A percentile compares a stretch with the other conserved stretches of the same genome.
Evolutionary conservation across 768 basidiomycete genomes (phyloP).

Genomic region (Trametes maxima): DNA sequence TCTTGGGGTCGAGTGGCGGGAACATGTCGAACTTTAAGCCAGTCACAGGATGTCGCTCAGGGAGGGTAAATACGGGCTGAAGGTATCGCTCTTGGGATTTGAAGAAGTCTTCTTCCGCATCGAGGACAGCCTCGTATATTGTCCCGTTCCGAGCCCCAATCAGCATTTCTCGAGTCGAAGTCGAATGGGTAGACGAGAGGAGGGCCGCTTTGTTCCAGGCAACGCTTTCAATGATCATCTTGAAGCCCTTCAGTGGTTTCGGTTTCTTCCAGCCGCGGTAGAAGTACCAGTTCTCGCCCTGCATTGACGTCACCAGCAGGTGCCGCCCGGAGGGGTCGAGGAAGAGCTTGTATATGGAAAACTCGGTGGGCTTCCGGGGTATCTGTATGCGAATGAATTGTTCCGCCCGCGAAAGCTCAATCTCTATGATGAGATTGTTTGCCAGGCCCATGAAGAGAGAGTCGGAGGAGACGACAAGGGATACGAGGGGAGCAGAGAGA

Average conservation of each 20-base stretch:
- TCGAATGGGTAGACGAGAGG: conserved; percentile 64
- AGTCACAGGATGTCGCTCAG: conserved; percentile 81
- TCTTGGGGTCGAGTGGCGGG: conserved; percentile 62
- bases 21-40: conserved; percentile 84
- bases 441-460: conserved; percentile 82
- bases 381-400: conserved; percentile 83
- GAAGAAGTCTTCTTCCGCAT: conserved; percentile 91
- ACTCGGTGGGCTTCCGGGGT: conserved; percentile 71
- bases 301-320: conserved; percentile 79
- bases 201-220: conserved; percentile 84
- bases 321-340: conserved; percentile 93
- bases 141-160: conserved; percentile 85
- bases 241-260: conserved; percentile 73
- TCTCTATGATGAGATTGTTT: conserved; percentile 79
- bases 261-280: conserved; percentile 83
- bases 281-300: conserved; percentile 94
- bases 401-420: conserved; percentile 87
- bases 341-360: conserved; percentile 81
- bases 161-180: conserved; percentile 81
- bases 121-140: conserved; percentile 87
- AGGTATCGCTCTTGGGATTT: conserved; percentile 84
- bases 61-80: conserved; percentile 72
- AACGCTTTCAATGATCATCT: conserved; percentile 86
- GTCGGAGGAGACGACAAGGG: conserved; percentile 85
- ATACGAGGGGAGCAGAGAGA: conserved; percentile 81